Evolutionary conservation across 2,329 filamentous ascomycete species (phyloP), one percentile per base, ranked within the genome.

Genomic region (Diaporthe batatas): DNA sequence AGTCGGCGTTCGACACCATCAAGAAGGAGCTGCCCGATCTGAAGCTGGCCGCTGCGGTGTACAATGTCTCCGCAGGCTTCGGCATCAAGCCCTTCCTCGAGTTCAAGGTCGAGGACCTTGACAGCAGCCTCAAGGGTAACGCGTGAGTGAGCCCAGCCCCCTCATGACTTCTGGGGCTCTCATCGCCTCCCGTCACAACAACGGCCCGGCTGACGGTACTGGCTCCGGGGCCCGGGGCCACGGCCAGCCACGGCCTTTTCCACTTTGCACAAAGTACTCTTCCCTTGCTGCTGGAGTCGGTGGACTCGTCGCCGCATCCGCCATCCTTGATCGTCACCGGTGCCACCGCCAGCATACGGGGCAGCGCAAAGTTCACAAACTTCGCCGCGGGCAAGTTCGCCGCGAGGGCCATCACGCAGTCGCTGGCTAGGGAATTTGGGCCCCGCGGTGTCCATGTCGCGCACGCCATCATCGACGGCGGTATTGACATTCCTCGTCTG

Each of bases 301-400:
- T 90, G 0, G 81, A 81, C 0, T 83, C 84, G 55, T 81, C 88
- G 0, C 85, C 88, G 42, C 83, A 94, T 78, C 93, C 94, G 6
- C 94, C 94, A 0, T 92, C 92, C 0, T 85, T 98, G 25, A 92
- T 98, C 78, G 93, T 97, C 82, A 97, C 95, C 0, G 95, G 95
- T 42, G 94, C 95, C 0, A 97, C 95, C 0, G 95, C 94, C 0
- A 94, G 92, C 0, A 77, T 96, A 23, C 92, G 91, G 77, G 93
- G 93, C 5, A 92, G 90, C 14, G 91, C 93, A 0, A 84, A 85
- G 16, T 93, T 94, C 81, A 85, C 90, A 1, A 84, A 88, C 10
- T 97, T 98, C 79, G 92, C 94, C 0, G 89, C 91, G 2, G 92
- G 92, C 36, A 97, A 97, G 80, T 97, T 94, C 80, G 94, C 93